These are phyloP conservation scores for Pseudogymnoascus sp. DNA, from an alignment of 2,329 filamentous ascomycete genomes.

Conservation along the genomic window DNA sequence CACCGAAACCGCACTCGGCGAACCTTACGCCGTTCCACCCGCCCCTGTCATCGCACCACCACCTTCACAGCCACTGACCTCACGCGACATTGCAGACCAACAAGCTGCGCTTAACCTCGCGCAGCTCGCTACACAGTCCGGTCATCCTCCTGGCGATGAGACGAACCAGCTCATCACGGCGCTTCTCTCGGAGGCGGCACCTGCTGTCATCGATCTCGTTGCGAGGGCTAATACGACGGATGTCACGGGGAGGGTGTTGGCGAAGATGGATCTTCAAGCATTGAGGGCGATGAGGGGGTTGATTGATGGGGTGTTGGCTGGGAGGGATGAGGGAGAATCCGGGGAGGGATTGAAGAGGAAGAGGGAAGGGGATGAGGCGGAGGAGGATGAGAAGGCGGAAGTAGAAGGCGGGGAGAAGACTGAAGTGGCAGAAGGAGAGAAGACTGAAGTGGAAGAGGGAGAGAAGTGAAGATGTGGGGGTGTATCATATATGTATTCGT, in stretches of 20 bases:
- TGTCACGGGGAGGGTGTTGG: not conserved
- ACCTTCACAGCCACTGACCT: conserved; percentile 18
- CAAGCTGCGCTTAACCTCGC: conserved; percentile 59
- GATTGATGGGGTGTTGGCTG: conserved; percentile 12
- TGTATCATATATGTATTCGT: too few species aligned
- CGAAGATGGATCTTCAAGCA: conserved; percentile 14
- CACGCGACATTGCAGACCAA: conserved; percentile 44
- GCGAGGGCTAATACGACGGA: conserved; percentile 22
- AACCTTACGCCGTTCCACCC: not conserved
- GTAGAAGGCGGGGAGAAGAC: too few species aligned
- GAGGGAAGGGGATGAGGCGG: not conserved
- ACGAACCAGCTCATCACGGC: conserved; percentile 46
- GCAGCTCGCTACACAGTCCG: conserved; percentile 43
- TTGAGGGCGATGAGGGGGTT: conserved; percentile 19
- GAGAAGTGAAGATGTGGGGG: too few species aligned
- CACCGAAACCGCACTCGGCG: not conserved
- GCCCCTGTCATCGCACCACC: conserved; percentile 14
- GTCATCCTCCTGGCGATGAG: conserved; percentile 36
- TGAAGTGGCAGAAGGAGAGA: too few species aligned
- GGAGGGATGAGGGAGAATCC: not conserved
- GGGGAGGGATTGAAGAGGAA: not conserved
- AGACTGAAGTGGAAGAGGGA: too few species aligned
- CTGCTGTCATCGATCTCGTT: conserved; percentile 33
- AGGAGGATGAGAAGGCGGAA: not conserved
- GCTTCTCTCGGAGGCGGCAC: conserved; percentile 31